Percentiles rank a stretch among this genome's conserved stretches.
These are phyloP conservation scores for Dactylonectria macrodidyma DNA, from an alignment of 2,329 filamentous ascomycete species.

Conservation along the genomic window DNA sequence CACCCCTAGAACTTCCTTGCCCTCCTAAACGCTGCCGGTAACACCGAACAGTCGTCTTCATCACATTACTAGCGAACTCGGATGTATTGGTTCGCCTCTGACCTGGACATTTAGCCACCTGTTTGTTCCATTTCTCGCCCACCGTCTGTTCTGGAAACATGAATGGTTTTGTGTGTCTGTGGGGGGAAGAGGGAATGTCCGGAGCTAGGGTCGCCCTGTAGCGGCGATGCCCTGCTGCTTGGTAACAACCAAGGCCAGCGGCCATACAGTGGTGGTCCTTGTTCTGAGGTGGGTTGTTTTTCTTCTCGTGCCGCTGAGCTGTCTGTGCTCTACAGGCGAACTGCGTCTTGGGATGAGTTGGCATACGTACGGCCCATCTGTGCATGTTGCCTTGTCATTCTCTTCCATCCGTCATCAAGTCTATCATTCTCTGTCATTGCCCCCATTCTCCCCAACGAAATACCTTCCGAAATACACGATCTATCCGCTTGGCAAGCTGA, in stretches of 20 bases:
- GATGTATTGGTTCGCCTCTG: neutral
- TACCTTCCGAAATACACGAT: neutral
- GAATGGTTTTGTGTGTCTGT: neutral
- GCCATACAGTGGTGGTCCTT: conserved; percentile 14
- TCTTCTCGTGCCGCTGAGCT: neutral
- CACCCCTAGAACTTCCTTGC: conserved; percentile 16
- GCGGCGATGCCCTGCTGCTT: conserved; percentile 3
- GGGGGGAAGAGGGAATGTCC: conserved; percentile 2
- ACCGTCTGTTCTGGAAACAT: conserved; percentile 5
- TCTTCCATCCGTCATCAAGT: conserved; percentile 8
- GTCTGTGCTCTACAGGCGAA: neutral
- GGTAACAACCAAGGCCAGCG: conserved; percentile 13
- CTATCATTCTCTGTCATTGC: conserved; percentile 7
- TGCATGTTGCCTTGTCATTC: neutral
- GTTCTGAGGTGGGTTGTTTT: conserved; percentile 10
- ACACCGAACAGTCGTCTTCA: conserved; percentile 34
- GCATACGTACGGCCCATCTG: neutral
- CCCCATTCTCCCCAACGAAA: conserved; percentile 6
- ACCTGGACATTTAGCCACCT: neutral
- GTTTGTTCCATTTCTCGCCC: neutral
- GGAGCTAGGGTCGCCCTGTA: conserved; percentile 12
- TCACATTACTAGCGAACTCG: conserved; percentile 8
- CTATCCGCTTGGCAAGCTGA: neutral
- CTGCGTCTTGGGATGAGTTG: conserved; percentile 6
- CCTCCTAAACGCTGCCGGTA: conserved; percentile 30